Percentiles rank a stretch among this genome's conserved stretches.
phyloP scores from a whole-genome alignment of 2,329 filamentous ascomycete species.

The Epicoccum nigrum region DNA sequence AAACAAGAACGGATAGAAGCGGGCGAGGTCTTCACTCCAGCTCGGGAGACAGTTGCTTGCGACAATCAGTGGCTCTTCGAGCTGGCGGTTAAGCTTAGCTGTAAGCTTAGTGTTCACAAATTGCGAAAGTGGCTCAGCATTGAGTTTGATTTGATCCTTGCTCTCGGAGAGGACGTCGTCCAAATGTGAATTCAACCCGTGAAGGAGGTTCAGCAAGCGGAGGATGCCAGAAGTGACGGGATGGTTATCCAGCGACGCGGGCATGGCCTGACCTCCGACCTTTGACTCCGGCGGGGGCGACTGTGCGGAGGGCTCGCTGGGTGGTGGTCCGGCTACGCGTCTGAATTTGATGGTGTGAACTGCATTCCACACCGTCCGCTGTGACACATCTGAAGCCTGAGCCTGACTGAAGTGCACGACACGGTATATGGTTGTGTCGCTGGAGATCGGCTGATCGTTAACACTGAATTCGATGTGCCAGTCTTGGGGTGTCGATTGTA shows the following conservation, averaged over 20 bases:
- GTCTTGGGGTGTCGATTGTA: constrained; percentile 81
- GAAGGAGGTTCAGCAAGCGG: constrained; percentile 84
- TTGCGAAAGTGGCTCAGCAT: constrained; percentile 83
- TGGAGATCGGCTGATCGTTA: constrained; percentile 80
- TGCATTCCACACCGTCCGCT: constrained; percentile 84
- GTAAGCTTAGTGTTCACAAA: constrained; percentile 99
- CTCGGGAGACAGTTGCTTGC: constrained; percentile 94
- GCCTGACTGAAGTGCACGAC: constrained; percentile 79
- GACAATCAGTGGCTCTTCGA: constrained; percentile 95
- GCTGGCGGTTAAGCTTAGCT: constrained; percentile 93
- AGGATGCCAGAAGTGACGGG: constrained; percentile 87
- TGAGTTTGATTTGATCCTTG: constrained; percentile 71
- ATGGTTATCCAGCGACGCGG: constrained; percentile 80
- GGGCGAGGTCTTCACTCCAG: constrained; percentile 94
- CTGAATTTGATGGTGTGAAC: constrained; percentile 92
- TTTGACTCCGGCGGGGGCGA: constrained; percentile 58
- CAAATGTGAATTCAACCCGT: constrained; percentile 90
- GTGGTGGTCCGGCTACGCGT: constrained; percentile 81
- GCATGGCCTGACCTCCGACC: constrained; percentile 67
- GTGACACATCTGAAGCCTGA: constrained; percentile 67
- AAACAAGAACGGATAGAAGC: constrained; percentile 94
- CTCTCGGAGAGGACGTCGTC: constrained; percentile 87
- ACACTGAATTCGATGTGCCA: constrained; percentile 98
- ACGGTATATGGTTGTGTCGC: constrained; percentile 94
- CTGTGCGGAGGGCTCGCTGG: constrained; percentile 71